Evolutionary conservation across 257 asterid genomes (phyloP).

Genomic region (Salvia hispanica): DNA sequence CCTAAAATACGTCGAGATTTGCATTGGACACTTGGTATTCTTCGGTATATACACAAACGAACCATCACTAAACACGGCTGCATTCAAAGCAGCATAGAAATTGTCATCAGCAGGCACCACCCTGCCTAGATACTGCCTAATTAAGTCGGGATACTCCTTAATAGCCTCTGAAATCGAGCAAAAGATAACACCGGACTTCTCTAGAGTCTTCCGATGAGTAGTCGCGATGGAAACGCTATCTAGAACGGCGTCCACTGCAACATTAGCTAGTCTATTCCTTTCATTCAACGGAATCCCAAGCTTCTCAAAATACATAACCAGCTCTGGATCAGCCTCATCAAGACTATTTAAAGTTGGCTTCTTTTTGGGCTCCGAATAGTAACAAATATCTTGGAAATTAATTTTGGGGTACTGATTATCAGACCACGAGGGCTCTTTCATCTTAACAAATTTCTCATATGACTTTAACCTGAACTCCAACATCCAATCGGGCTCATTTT

Average conservation of each 20-base stretch:
- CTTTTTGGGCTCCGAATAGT: conserved; percentile 89
- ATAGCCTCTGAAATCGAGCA: conserved; percentile 96
- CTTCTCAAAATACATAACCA: conserved; percentile 75
- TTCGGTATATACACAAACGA: conserved; percentile 91
- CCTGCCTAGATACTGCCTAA: conserved; percentile 73
- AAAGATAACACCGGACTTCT: conserved; percentile 84
- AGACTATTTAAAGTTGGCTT: conserved; percentile 82
- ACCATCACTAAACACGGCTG: conserved; percentile 97
- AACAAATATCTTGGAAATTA: conserved; percentile 72
- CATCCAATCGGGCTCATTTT: conserved; percentile 89
- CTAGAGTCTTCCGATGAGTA: conserved; percentile 80
- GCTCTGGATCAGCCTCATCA: conserved; percentile 92
- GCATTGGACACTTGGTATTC: conserved; percentile 90
- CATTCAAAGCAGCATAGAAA: conserved; percentile 76
- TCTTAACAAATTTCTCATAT: conserved; percentile 61
- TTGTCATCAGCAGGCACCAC: conserved; percentile 94
- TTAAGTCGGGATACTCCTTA: conserved; percentile 75
- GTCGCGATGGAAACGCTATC: conserved; percentile 97
- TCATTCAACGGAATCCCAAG: conserved; percentile 90
- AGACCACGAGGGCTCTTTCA: conserved; percentile 93
- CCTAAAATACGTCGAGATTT: conserved; percentile 87
- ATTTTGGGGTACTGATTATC: conserved; percentile 75
- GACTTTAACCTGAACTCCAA: conserved; percentile 75
- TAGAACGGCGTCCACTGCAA: conserved; percentile 92
- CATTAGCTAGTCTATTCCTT: conserved; percentile 83